These are phyloP conservation scores for Cercospora zeina DNA, from an alignment of 2,329 filamentous ascomycete genomes.

Conservation along the genomic window DNA sequence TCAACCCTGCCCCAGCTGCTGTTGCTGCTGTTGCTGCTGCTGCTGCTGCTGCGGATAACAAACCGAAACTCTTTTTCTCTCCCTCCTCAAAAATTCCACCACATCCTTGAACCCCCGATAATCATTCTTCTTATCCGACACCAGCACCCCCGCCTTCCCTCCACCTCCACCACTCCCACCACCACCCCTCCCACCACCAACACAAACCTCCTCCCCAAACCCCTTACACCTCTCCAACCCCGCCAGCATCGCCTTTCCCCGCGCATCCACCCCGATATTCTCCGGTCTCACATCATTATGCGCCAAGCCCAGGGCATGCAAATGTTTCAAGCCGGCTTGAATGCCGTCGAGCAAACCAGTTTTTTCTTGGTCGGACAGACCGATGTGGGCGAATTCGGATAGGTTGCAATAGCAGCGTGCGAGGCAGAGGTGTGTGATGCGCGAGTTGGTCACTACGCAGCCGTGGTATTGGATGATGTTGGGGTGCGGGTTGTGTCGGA, in stretches of 20 bases:
- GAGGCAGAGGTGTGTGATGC: conserved; percentile 37
- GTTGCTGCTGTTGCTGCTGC: not conserved
- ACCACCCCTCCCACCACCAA: conserved; percentile 22
- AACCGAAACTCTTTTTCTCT: conserved; percentile 7
- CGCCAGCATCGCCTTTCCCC: conserved; percentile 39
- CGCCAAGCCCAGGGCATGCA: conserved; percentile 41
- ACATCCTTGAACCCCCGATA: conserved; percentile 19
- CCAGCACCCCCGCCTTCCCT: not conserved
- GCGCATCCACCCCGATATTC: conserved; percentile 42
- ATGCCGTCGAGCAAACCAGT: conserved; percentile 32
- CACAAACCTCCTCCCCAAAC: conserved; percentile 36
- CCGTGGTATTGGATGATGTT: conserved; percentile 38
- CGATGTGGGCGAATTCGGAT: conserved; percentile 27
- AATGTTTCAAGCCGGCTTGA: conserved; percentile 38
- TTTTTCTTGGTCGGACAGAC: conserved; percentile 27
- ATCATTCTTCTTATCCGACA: conserved; percentile 33
- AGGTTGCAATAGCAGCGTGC: conserved; percentile 35
- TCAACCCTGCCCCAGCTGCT: too few species aligned
- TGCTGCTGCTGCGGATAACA: conserved; percentile 8
- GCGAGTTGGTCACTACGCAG: conserved; percentile 33
- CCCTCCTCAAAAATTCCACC: conserved; percentile 9
- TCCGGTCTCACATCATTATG: conserved; percentile 31
- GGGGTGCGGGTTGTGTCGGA: conserved; percentile 36
- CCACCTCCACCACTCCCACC: conserved; percentile 11
- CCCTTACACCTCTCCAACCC: conserved; percentile 43